Evolutionary conservation across 2,329 filamentous ascomycete species (phyloP).

Genomic region (Neurospora sp.): DNA sequence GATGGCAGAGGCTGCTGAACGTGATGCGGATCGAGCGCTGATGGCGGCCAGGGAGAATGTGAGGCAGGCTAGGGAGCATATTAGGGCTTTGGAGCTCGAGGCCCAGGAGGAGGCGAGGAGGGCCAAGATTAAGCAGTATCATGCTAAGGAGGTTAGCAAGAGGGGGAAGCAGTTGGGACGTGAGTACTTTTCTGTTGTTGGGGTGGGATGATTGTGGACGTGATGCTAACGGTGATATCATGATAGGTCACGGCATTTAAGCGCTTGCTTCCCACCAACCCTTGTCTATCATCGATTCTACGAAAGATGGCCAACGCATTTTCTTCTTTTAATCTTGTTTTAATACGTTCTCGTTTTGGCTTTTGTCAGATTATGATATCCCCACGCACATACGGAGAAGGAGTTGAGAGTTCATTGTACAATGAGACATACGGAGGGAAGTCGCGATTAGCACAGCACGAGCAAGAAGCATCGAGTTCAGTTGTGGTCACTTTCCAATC

Average conservation of each 20-base stretch:
- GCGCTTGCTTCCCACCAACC: not conserved
- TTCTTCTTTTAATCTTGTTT: not conserved
- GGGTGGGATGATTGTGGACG: too few relatives aligned
- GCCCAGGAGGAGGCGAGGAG: slow-evolving; percentile 53
- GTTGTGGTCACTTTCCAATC: not conserved
- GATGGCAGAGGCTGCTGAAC: slow-evolving; percentile 52
- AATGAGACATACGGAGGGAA: not conserved
- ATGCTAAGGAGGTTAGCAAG: slow-evolving; percentile 56
- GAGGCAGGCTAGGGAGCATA: slow-evolving; percentile 52
- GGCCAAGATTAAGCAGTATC: slow-evolving; percentile 58
- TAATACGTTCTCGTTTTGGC: not conserved
- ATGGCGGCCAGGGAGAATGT: slow-evolving; percentile 46
- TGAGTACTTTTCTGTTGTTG: slow-evolving; percentile 30
- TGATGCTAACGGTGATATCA: not conserved
- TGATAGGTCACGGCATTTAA: not conserved
- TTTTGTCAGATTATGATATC: not conserved
- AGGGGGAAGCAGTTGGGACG: slow-evolving; percentile 59
- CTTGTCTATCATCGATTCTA: not conserved
- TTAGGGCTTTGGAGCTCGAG: slow-evolving; percentile 53
- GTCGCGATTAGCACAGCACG: not conserved
- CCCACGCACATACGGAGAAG: not conserved
- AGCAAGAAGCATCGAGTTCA: not conserved
- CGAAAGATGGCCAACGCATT: not conserved
- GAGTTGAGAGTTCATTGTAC: not conserved
- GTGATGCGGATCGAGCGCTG: slow-evolving; percentile 54